Evolutionary conservation across 1,284 basidiomycete species (phyloP), one percentile per base, ranked within the genome.

Genomic region (Flammula alnicola): DNA sequence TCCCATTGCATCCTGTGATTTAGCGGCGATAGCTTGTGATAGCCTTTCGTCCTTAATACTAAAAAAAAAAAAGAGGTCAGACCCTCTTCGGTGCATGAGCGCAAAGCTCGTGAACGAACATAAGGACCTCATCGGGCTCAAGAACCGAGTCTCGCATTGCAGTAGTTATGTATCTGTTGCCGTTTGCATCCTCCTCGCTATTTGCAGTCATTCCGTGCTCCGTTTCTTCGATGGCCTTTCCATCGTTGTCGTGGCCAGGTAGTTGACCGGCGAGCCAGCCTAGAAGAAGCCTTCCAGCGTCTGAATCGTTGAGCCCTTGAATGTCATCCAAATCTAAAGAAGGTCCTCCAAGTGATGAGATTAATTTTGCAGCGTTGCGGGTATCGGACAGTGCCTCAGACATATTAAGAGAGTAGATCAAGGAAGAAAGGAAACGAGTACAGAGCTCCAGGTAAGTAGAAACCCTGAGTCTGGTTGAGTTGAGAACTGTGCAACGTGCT

Each of bases 181-280:
- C 30, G 3, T 29, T n/a, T n/a, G n/a, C 44, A 14, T 40, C 54
- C 1, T 16, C 39, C 16, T 12, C 23, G 8, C 12, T 19, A 31
- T 38, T 25, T 22, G 11, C 26, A 27, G 11, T 23, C 27, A 23
- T n/a, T n/a, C n/a, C n/a, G n/a, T n/a, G n/a, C n/a, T n/a, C n/a
- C n/a, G n/a, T n/a, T n/a, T n/a, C n/a, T n/a, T n/a, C n/a, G 6
- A 16, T 20, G 14, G 19, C 9, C 19, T 43, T 33, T n/a, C 31
- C n/a, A 19, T 40, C 46, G 31, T 12, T 20, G 8, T 35, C 20
- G 7, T 30, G 17, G 4, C 23, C 26, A 39, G 54, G 39, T 14
- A 54, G 33, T 35, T 67, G 67, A 27, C 44, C 56, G 9, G 49
- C 55, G 17, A 68, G 52, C 64, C 66, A 68, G n/a, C 62, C 54